Base-by-base conservation (phyloP, 768 basidiomycete genomes). In the Boletus subcaerulescens region DNA sequence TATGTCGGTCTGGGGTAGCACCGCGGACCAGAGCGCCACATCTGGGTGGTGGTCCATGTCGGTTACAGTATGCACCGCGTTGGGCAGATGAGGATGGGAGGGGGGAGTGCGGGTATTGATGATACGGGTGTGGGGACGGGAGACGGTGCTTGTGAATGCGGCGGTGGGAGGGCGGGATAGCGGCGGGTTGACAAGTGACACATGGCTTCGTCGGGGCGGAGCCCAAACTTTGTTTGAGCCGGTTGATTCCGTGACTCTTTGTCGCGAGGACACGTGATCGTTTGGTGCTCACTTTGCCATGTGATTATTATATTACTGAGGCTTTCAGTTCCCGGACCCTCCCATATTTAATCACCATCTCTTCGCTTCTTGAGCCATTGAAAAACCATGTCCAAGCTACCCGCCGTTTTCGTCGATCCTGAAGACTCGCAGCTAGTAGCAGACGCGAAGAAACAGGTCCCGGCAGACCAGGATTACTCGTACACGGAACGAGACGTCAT, bases 401-500 rank as follows among this genome's bases (percentile, higher is more conserved):
- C 76, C 26, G 72, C 77, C 56, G 74, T 81, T 20, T 89, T 86
- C 64, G 73, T 78, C 40, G 93, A 95, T 66, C 73, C 84, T 2
- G 89, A 93, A 67, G 96, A 99, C 68, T 82, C 93, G 1, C 77
- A 85, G 44, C 72, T 93, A 51, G 91, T 98, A 52, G 82, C 76
- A 5, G 82, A 92, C 39, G 93, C 90, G 26, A 98, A 98, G 79
- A 81, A 79, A 66, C 71, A 72, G 18, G 66, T 76, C 2, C 65
- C 76, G 0, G 78, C 84, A 6, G 76, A 83, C 6, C 74, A 78
- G 40, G 81, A 84, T 40, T 95, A 83, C 73, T 77, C 69, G 20
- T 99, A 90, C 71, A 85, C 86, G 9, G 93, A 97, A 76, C 81
- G 90, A 29, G 94, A 98, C 66, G 83, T 98, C 36, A 89, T 97